These are phyloP conservation scores for Ceratobasidium sp. DNA, from an alignment of 1,284 basidiomycete species.

Conservation along the genomic window DNA sequence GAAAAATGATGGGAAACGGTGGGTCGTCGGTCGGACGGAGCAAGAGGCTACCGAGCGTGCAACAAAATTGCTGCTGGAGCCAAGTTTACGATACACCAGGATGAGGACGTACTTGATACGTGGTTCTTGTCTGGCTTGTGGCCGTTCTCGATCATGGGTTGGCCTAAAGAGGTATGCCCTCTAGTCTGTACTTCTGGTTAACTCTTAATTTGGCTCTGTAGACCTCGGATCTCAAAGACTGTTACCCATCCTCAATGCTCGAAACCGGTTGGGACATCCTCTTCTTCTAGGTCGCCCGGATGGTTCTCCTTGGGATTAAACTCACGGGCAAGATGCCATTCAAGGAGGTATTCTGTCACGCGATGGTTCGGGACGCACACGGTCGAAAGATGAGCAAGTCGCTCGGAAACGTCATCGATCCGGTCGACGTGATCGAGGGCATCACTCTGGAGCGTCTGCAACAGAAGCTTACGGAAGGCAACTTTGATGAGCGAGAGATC, in stretches of 20 bases:
- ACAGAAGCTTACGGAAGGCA: conserved; percentile 88
- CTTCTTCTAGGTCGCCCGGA: conserved; percentile 99
- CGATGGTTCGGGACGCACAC: conserved; percentile 98
- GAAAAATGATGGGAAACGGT: conserved; percentile 77
- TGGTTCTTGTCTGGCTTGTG: conserved; percentile 99
- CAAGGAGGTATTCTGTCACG: conserved; percentile 97
- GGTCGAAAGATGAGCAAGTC: conserved; percentile 99
- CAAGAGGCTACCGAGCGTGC: conserved; percentile 88
- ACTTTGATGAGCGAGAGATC: conserved; percentile 95
- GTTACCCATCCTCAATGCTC: conserved; percentile 89
- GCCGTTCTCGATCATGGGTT: conserved; percentile 98
- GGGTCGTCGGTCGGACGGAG: conserved; percentile 89
- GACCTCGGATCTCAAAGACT: conserved; percentile 79
- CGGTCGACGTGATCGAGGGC: conserved; percentile 95
- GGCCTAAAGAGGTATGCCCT: conserved; percentile 83
- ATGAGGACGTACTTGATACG: conserved; percentile 97
- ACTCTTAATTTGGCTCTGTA: conserved; percentile 49
- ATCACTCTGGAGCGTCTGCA: conserved; percentile 86
- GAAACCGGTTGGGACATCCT: conserved; percentile 99
- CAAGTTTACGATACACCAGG: conserved; percentile 87
- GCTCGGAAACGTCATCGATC: conserved; percentile 98
- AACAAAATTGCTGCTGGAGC: conserved; percentile 73
- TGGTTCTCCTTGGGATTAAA: conserved; percentile 94
- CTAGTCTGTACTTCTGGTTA: background rate
- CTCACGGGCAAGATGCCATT: conserved; percentile 94